These are phyloP conservation scores for Lasiosphaeria ovina DNA, from an alignment of 495 filamentous ascomycete genomes.

Conservation along the genomic window DNA sequence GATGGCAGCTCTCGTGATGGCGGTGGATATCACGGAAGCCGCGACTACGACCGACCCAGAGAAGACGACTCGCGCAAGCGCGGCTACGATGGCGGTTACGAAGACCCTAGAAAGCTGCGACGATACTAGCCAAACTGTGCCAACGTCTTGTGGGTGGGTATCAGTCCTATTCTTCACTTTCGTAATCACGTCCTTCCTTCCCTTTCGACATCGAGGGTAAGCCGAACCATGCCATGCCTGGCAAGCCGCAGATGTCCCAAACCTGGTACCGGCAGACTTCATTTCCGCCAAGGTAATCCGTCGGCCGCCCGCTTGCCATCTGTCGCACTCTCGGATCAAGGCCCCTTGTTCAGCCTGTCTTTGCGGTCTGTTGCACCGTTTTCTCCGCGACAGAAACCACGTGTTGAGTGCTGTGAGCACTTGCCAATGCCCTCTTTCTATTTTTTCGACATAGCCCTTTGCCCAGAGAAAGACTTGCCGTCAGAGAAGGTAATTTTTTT, in stretches of 20 bases:
- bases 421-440: too few relatives aligned
- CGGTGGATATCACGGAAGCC: conserved; percentile 46
- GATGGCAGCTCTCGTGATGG: conserved; percentile 42
- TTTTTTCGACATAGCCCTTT: too few relatives aligned
- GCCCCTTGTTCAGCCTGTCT: too few relatives aligned
- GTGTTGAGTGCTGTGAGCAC: too few relatives aligned
- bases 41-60: conserved; percentile 39
- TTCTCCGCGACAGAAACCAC: too few relatives aligned
- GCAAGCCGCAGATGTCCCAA: background rate
- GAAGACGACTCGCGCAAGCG: conserved; percentile 60
- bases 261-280: background rate
- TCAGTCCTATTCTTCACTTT: conserved; percentile 33
- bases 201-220: conserved; percentile 66
- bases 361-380: too few relatives aligned
- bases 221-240: conserved; percentile 24
- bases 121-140: conserved; percentile 57
- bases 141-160: conserved; percentile 46
- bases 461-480: too few relatives aligned
- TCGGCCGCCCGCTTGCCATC: too few relatives aligned
- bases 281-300: background rate
- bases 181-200: conserved; percentile 35
- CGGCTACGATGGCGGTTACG: conserved; percentile 65
- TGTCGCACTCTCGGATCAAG: too few relatives aligned
- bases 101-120: conserved; percentile 75
- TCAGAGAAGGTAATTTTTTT: too few relatives aligned